Conservation (phyloP, 352 stramenopile species). For the Globisporangium ultimum region DNA sequence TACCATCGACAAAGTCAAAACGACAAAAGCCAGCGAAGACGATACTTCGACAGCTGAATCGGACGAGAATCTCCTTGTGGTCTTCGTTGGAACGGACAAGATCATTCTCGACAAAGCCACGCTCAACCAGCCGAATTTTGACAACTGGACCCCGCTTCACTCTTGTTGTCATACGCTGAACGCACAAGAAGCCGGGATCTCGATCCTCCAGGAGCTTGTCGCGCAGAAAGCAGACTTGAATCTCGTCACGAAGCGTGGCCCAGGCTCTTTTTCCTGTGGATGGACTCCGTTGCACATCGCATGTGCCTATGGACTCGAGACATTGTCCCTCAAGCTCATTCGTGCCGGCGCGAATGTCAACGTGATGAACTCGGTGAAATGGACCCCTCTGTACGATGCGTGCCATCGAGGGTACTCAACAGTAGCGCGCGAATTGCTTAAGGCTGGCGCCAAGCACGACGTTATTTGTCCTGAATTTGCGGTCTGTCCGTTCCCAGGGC, state of each 20-base stretch:
- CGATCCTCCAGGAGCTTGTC: slow-evolving; percentile 67
- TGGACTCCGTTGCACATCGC: slow-evolving; percentile 80
- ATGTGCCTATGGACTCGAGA: slow-evolving; percentile 72
- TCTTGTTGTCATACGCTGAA: slow-evolving; percentile 72
- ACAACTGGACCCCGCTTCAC: slow-evolving; percentile 77
- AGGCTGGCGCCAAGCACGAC: slow-evolving; percentile 56
- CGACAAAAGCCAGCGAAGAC: slow-evolving; percentile 10
- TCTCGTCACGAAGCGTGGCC: slow-evolving; percentile 55
- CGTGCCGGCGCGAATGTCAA: slow-evolving; percentile 65
- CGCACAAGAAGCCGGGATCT: slow-evolving; percentile 63
- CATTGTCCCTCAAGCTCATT: slow-evolving; percentile 71
- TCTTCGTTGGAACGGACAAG: slow-evolving; percentile 66
- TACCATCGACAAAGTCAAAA: slow-evolving; percentile 10
- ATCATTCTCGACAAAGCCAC: slow-evolving; percentile 66
- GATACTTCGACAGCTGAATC: slow-evolving; percentile 23
- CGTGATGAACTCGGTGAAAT: slow-evolving; percentile 62
- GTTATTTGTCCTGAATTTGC: slow-evolving; percentile 76
- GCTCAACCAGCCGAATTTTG: slow-evolving; percentile 67
- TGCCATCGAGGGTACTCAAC: slow-evolving; percentile 68
- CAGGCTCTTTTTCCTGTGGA: slow-evolving; percentile 70
- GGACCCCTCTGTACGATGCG: slow-evolving; percentile 74
- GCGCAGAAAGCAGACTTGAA: slow-evolving; percentile 60
- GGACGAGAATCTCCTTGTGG: slow-evolving; percentile 51
- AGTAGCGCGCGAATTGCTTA: slow-evolving; percentile 62
- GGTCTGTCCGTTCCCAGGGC: slow-evolving; percentile 69